Base-by-base conservation (phyloP, 1,139 yeast genomes). In the Candida sojae region DNA sequence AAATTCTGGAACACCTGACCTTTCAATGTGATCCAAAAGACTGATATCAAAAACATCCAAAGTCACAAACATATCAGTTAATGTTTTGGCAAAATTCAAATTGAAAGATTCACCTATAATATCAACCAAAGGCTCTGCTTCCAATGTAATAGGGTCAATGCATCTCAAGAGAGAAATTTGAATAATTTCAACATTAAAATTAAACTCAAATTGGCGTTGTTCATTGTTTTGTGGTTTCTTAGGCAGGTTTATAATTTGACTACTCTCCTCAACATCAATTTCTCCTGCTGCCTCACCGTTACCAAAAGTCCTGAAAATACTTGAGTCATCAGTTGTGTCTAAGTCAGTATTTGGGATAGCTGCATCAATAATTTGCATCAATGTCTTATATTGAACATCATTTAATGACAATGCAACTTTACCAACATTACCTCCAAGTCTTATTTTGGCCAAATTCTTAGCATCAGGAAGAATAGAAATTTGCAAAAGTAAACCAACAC, bases 331-430 rank as follows among this genome's bases (percentile, higher is more conserved):
- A 1, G 48, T 39, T 5, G 68, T 76, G 0, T 53, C 43, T 25
- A 51, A 57, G 10, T 73, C 80, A 50, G 83, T 70, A 43, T 78
- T 71, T 1, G 97, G 97, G 13, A 92, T 75, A 29, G 88, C 82
- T 23, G 74, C 78, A 50, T 87, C 88, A 43, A 91, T 70, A 42
- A 93, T 72, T 49, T 84, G 82, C 92, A 93, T 85, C 59, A 93
- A 73, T 0, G 92, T 82, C 62, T 90, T 88, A 68, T 95, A 95
- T 60, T 95, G 97, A 57, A 84, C 86, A 62, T 95, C 99, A 56
- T 90, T 89, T 61, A 93, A 68, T 28, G 88, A 79, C 7, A 95
- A 82, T 32, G 76, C 75, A 52, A 95, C 76, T 33, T 72, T 71
- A 0, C 97, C 96, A n/a, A 95, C 79, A 53, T 84, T 84, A 11